Conservation (phyloP, 768 basidiomycete species). For the Ephemerocybe angulata region DNA sequence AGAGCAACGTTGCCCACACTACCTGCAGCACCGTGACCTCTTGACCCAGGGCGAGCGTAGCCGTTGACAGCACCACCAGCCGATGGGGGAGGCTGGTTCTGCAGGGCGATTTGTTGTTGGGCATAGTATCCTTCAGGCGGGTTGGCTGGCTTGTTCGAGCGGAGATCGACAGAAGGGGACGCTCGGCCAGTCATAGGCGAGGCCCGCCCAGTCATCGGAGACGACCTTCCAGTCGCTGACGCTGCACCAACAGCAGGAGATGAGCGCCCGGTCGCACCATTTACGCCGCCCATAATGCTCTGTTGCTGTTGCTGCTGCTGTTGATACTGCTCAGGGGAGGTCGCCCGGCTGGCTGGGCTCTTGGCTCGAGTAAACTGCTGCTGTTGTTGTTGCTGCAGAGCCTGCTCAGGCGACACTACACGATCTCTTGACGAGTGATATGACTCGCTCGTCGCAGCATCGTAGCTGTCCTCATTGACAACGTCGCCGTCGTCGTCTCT, state of each 20-base stretch:
- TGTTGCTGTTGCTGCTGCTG: conserved; percentile 9
- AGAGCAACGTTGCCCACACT: conserved; percentile 70
- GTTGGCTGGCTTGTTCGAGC: conserved; percentile 7
- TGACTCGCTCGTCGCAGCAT: conserved; percentile 47
- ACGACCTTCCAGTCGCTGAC: conserved; percentile 28
- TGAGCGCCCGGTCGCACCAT: conserved; percentile 27
- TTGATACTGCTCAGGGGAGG: conserved; percentile 50
- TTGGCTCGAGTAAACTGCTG: conserved; percentile 29
- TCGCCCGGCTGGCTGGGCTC: conserved; percentile 36
- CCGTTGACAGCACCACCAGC: conserved; percentile 34
- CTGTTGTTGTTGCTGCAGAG: conserved; percentile 21
- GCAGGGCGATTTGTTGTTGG: conserved; percentile 23
- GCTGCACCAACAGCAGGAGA: conserved; percentile 53
- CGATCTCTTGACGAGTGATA: conserved; percentile 35
- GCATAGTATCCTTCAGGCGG: conserved; percentile 41
- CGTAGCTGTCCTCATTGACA: conserved; percentile 54
- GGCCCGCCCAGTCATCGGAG: conserved; percentile 33
- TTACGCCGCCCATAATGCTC: conserved; percentile 13
- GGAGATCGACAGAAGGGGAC: conserved; percentile 39
- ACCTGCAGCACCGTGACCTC: conserved; percentile 33
- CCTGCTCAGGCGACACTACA: conserved; percentile 54
- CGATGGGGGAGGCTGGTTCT: background rate
- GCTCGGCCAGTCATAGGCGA: conserved; percentile 34
- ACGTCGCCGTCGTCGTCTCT: conserved; percentile 41
- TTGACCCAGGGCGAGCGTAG: conserved; percentile 40